phyloP scores from a whole-genome alignment of 2,329 filamentous ascomycete genomes.

The Ceratocystis eucalypticola region DNA sequence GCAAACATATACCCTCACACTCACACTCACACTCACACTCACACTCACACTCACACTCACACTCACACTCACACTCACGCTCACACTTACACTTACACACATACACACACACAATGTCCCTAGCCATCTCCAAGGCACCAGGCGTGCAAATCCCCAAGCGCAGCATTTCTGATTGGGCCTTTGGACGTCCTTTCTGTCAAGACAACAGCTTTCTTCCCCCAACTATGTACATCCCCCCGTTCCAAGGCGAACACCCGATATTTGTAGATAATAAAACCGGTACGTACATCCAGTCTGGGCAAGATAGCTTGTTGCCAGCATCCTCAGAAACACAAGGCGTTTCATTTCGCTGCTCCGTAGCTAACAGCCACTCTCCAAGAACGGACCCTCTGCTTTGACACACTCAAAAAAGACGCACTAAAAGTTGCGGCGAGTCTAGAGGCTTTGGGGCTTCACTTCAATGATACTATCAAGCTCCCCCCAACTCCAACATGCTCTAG shows the following conservation, averaged over 20 bases:
- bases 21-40: background rate
- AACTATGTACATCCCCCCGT: conserved; percentile 25
- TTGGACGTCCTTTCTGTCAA: conserved; percentile 28
- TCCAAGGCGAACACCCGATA: conserved; percentile 27
- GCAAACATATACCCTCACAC: background rate
- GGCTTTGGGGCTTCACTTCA: conserved; percentile 28
- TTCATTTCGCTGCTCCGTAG: background rate
- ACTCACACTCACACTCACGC: too few relatives aligned
- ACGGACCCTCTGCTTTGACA: conserved; percentile 27
- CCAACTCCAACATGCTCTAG: conserved; percentile 29
- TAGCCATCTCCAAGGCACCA: background rate
- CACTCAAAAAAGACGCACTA: conserved; percentile 27
- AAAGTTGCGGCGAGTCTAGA: conserved; percentile 28
- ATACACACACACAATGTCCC: conserved; percentile 21
- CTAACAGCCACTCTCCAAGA: conserved; percentile 23
- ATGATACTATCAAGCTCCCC: conserved; percentile 26
- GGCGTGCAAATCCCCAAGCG: conserved; percentile 20
- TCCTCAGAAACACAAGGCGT: too few relatives aligned
- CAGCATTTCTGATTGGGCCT: conserved; percentile 29
- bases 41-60: background rate
- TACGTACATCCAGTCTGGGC: conserved; percentile 21
- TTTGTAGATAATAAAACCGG: conserved; percentile 31
- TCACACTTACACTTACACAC: too few relatives aligned
- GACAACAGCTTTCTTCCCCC: conserved; percentile 25
- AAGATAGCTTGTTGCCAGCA: too few relatives aligned